These are phyloP conservation scores for Claviceps maximensis DNA, from an alignment of 2,329 filamentous ascomycete species.

Conservation along the genomic window DNA sequence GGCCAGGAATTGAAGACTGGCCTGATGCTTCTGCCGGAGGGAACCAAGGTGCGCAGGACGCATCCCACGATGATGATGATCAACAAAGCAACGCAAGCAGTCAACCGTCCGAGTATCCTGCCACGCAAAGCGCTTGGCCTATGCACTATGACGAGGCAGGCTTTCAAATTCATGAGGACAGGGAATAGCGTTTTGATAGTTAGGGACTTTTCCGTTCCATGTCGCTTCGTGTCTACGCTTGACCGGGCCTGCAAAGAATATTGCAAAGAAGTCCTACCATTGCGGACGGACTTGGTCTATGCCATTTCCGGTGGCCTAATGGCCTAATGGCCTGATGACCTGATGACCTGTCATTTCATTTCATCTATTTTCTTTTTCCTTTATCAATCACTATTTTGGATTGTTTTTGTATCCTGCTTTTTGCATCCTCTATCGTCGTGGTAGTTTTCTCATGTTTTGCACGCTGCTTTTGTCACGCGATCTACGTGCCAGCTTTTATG, in stretches of 20 bases:
- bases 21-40: constrained; percentile 34
- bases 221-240: no score
- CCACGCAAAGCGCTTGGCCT: constrained; percentile 32
- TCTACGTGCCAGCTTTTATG: no score
- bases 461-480: no score
- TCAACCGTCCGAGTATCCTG: constrained; percentile 43
- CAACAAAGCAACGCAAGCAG: constrained; percentile 30
- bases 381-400: no score
- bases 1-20: constrained; percentile 42
- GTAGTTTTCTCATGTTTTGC: neutral
- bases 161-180: constrained; percentile 30
- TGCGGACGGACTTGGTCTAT: no score
- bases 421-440: neutral
- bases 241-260: no score
- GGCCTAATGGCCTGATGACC: no score
- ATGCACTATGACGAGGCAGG: constrained; percentile 12
- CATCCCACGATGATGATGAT: constrained; percentile 15
- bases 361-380: no score
- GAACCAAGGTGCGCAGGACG: constrained; percentile 32
- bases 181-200: neutral
- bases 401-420: neutral
- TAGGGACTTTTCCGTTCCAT: neutral
- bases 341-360: no score
- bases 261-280: no score
- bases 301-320: no score